Evolutionary conservation across 2,329 filamentous ascomycete species (phyloP).

Genomic region (Pyricularia grisea): DNA sequence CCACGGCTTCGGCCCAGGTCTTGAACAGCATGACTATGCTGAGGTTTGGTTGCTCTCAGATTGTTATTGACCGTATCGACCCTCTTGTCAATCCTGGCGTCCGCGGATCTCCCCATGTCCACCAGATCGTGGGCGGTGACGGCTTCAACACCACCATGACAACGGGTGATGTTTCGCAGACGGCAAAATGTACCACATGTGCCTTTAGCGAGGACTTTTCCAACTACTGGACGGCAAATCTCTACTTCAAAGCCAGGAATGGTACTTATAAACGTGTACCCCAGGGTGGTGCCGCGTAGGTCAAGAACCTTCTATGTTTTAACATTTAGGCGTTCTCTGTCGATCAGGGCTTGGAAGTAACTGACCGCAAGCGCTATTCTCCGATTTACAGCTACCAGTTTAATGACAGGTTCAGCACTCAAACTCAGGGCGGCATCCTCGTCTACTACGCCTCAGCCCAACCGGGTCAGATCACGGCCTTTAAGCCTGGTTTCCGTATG

Average conservation of each 20-base stretch:
- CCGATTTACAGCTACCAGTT: conserved; percentile 22
- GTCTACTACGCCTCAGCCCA: conserved; percentile 36
- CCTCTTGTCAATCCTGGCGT: conserved; percentile 12
- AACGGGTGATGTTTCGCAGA: conserved; percentile 14
- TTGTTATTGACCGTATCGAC: conserved; percentile 9
- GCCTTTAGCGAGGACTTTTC: conserved; percentile 27
- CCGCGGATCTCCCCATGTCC: conserved; percentile 9
- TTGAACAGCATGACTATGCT: conserved; percentile 8
- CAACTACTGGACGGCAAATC: conserved; percentile 28
- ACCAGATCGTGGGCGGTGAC: conserved; percentile 14
- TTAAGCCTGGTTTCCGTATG: conserved; percentile 40
- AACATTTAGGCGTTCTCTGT: not conserved
- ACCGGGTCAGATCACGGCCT: conserved; percentile 31
- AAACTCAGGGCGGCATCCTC: conserved; percentile 30
- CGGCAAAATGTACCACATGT: conserved; percentile 28
- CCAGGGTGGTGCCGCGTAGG: conserved; percentile 9
- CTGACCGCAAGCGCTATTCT: not conserved
- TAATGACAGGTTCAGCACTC: conserved; percentile 29
- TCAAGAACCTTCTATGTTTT: not conserved
- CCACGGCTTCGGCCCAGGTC: conserved; percentile 5
- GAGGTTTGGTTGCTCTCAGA: conserved; percentile 10
- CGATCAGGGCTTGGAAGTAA: conserved; percentile 7
- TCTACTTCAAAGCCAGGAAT: conserved; percentile 25
- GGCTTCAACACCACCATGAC: conserved; percentile 18
- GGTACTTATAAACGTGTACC: conserved; percentile 21